Conservation (phyloP, 2,329 filamentous ascomycete genomes). For the Ceratocystis albifundus region DNA sequence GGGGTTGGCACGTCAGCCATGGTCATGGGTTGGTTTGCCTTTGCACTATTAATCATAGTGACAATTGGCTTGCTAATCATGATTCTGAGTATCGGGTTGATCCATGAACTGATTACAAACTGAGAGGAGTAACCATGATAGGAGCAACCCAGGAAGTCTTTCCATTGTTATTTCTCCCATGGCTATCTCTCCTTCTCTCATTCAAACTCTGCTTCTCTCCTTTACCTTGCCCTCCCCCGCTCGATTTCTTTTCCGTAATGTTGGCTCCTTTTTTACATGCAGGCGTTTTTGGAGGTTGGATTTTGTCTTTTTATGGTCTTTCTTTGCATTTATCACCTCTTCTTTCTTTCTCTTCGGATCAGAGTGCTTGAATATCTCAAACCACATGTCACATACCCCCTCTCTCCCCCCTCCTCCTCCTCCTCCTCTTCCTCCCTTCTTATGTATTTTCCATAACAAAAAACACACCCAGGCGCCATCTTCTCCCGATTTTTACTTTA, state of each 20-base stretch:
- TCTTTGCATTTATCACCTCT: slow-evolving; percentile 15
- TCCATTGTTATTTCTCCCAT: background rate
- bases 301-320: slow-evolving; percentile 12
- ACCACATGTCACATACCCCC: background rate
- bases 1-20: slow-evolving; percentile 91
- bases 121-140: background rate
- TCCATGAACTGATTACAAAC: slow-evolving; percentile 46
- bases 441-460: background rate
- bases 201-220: background rate
- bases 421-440: too few relatives aligned
- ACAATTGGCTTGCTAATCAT: slow-evolving; percentile 91
- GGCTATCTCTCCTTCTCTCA: slow-evolving; percentile 10
- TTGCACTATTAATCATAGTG: slow-evolving; percentile 83
- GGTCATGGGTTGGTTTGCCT: slow-evolving; percentile 96
- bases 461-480: background rate
- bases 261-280: background rate
- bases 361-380: background rate
- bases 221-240: background rate
- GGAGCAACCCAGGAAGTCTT: background rate
- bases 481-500: slow-evolving; percentile 8
- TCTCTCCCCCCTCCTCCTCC: background rate
- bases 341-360: background rate
- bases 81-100: slow-evolving; percentile 82
- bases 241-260: slow-evolving; percentile 5
- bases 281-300: slow-evolving; percentile 16